Evolutionary conservation across 163 green algal genomes (phyloP).

Genomic region (Volvox carteri): DNA sequence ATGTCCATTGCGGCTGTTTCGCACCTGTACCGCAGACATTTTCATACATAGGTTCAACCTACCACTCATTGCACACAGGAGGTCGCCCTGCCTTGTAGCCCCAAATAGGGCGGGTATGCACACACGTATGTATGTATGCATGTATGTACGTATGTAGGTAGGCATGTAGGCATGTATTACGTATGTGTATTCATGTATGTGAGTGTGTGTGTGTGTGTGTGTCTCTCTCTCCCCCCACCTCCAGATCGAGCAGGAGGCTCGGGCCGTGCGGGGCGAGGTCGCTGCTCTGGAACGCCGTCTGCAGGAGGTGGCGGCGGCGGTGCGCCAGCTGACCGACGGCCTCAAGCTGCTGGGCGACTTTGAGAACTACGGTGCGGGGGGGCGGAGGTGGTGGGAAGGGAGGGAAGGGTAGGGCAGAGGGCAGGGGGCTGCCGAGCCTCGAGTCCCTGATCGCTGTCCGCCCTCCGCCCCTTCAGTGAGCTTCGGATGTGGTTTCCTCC

Average conservation of each 20-base stretch:
- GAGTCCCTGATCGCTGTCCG: background rate
- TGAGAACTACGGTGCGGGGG: conserved; percentile 37
- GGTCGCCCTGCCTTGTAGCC: too few species aligned
- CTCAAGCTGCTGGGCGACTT: conserved; percentile 55
- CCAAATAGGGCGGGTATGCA: background rate
- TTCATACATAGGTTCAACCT: too few species aligned
- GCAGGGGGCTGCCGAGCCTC: background rate
- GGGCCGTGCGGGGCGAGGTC: conserved; percentile 28
- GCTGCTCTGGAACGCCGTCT: conserved; percentile 25
- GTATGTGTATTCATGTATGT: too few species aligned
- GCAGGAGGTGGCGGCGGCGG: conserved; percentile 7
- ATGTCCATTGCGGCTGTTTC: background rate
- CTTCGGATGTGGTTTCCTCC: background rate
- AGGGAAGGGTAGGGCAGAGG: background rate
- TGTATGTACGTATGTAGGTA: background rate
- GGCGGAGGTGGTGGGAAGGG: background rate
- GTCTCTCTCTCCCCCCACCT: too few species aligned
- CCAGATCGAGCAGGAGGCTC: conserved; percentile 35
- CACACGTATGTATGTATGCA: background rate
- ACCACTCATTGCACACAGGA: too few species aligned
- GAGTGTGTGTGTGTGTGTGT: too few species aligned
- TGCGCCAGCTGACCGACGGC: background rate
- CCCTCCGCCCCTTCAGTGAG: background rate
- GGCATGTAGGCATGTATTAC: background rate
- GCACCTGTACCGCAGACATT: background rate